Evolutionary conservation across 2,329 filamentous ascomycete genomes (phyloP).

Genomic region (Myriangium duriaei): DNA sequence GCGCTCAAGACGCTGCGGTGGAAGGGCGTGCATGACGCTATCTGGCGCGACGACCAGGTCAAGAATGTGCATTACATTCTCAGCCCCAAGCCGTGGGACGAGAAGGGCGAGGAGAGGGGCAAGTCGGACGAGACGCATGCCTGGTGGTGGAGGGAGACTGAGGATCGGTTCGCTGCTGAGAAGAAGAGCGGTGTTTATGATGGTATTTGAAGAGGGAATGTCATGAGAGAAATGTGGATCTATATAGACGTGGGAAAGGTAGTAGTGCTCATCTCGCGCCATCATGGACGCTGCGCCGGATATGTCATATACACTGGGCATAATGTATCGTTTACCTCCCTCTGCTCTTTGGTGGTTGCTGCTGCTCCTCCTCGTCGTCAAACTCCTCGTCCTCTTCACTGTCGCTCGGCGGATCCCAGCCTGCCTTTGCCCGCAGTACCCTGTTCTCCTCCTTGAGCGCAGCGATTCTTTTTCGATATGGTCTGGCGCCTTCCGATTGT

Average conservation of each 20-base stretch:
- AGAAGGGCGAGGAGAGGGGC: constrained; percentile 29
- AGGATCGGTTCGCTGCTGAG: constrained; percentile 37
- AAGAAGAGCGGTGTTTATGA: constrained; percentile 36
- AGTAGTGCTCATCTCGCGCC: constrained; percentile 1
- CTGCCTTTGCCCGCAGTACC: constrained; percentile 31
- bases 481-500: constrained; percentile 24
- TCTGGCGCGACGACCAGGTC: constrained; percentile 48
- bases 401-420: constrained; percentile 30
- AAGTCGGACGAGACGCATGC: constrained; percentile 37
- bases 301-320: too few relatives aligned
- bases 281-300: too few relatives aligned
- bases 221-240: too few relatives aligned
- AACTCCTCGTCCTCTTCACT: constrained; percentile 33
- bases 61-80: constrained; percentile 53
- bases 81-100: constrained; percentile 52
- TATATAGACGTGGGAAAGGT: too few relatives aligned
- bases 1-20: constrained; percentile 47
- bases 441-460: constrained; percentile 37
- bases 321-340: too few relatives aligned
- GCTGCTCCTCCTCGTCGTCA: constrained; percentile 13
- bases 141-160: constrained; percentile 47
- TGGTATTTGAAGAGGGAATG: constrained; percentile 42
- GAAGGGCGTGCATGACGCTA: constrained; percentile 43
- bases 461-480: constrained; percentile 26
- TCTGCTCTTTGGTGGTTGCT: not conserved